Evolutionary conservation across 1,284 basidiomycete genomes (phyloP).

Genomic region (Moesziomyces antarcticus): DNA sequence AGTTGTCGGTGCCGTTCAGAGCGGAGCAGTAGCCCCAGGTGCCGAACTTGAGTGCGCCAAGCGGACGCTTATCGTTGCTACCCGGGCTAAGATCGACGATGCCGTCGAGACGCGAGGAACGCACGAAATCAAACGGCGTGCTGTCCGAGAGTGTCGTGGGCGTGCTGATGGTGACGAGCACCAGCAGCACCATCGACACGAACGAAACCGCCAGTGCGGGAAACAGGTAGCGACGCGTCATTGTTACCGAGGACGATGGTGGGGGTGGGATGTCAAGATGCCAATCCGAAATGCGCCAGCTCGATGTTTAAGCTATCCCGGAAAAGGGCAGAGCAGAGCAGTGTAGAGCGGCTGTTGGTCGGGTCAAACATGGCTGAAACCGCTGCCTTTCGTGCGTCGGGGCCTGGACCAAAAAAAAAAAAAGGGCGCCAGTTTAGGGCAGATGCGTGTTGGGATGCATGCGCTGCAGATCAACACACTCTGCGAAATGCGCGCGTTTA

Average conservation of each 20-base stretch:
- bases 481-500: background rate
- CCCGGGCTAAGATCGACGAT: constrained; percentile 19
- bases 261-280: background rate
- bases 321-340: too few relatives aligned
- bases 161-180: constrained; percentile 42
- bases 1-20: constrained; percentile 13
- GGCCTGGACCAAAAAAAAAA: too few relatives aligned
- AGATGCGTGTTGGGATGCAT: too few relatives aligned
- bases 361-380: too few relatives aligned
- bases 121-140: constrained; percentile 46
- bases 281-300: too few relatives aligned
- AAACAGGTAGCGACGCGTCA: constrained; percentile 25
- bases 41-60: constrained; percentile 26
- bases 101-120: constrained; percentile 12
- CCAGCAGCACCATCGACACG: constrained; percentile 23
- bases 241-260: constrained; percentile 3
- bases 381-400: too few relatives aligned
- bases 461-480: background rate
- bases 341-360: too few relatives aligned
- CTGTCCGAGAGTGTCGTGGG: constrained; percentile 43
- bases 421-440: too few relatives aligned
- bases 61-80: constrained; percentile 17
- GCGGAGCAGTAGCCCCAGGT: constrained; percentile 51
- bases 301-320: too few relatives aligned
- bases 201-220: constrained; percentile 20